These are phyloP conservation scores for Neurospora tetrasperma DNA, from an alignment of 495 filamentous ascomycete genomes.

Conservation along the genomic window DNA sequence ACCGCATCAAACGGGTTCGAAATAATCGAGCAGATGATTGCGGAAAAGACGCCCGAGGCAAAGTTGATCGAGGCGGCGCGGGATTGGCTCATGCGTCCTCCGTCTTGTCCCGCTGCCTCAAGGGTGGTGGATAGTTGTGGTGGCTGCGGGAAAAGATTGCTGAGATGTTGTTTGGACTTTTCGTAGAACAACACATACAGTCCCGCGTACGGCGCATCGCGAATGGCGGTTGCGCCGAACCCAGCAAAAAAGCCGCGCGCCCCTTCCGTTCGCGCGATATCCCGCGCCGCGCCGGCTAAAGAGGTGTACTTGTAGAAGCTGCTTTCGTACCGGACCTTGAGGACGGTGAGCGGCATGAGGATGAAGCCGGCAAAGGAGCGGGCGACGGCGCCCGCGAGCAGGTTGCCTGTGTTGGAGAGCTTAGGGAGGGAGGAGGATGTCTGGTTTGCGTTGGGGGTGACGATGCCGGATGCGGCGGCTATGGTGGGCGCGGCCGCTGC, in stretches of 20 bases:
- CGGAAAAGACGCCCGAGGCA: slow-evolving; percentile 61
- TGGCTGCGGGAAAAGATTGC: slow-evolving; percentile 18
- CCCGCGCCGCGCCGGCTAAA: slow-evolving; percentile 55
- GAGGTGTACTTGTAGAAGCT: slow-evolving; percentile 77
- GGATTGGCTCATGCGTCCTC: slow-evolving; percentile 20
- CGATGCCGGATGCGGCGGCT: background rate
- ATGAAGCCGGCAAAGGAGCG: slow-evolving; percentile 77
- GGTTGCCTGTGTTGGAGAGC: slow-evolving; percentile 75
- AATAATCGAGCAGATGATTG: slow-evolving; percentile 64
- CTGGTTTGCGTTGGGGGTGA: slow-evolving; percentile 18
- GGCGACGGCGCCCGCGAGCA: slow-evolving; percentile 73
- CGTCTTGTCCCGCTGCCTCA: background rate
- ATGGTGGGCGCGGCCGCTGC: slow-evolving; percentile 10
- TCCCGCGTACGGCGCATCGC: slow-evolving; percentile 92
- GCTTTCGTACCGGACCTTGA: slow-evolving; percentile 94
- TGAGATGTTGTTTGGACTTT: slow-evolving; percentile 62
- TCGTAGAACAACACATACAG: slow-evolving; percentile 95
- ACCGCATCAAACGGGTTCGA: slow-evolving; percentile 96
- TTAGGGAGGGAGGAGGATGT: slow-evolving; percentile 70
- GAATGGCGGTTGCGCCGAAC: slow-evolving; percentile 84
- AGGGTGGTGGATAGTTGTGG: slow-evolving; percentile 6
- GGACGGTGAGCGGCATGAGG: slow-evolving; percentile 92
- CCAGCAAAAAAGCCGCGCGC: slow-evolving; percentile 81
- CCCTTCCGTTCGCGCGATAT: slow-evolving; percentile 68
- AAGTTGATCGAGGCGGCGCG: slow-evolving; percentile 74